Evolutionary conservation across 2,329 filamentous ascomycete species (phyloP).

Genomic region (Hymenoscyphus albidus): DNA sequence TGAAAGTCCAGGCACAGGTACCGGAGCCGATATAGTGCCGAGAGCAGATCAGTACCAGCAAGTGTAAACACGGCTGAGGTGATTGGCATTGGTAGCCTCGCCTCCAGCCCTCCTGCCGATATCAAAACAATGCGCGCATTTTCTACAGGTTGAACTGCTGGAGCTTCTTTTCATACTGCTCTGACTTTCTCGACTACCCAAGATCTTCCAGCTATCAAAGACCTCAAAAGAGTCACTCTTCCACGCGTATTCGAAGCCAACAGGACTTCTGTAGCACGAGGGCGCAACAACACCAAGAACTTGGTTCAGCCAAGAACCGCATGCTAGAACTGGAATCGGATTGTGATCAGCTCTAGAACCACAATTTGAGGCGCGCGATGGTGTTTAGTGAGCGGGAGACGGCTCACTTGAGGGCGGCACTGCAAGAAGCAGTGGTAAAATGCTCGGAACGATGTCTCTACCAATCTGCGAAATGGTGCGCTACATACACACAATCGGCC

Average conservation of each 20-base stretch:
- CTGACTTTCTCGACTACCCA: background rate
- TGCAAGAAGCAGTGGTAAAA: slow-evolving; percentile 82
- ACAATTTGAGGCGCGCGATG: slow-evolving; percentile 15
- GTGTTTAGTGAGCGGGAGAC: slow-evolving; percentile 51
- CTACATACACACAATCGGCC: background rate
- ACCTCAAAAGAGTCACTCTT: background rate
- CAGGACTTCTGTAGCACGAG: background rate
- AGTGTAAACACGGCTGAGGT: too few relatives aligned
- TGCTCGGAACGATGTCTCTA: slow-evolving; percentile 95
- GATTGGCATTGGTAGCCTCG: background rate
- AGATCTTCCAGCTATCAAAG: background rate
- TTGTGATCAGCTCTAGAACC: background rate
- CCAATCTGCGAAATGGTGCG: slow-evolving; percentile 91
- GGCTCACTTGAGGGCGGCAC: slow-evolving; percentile 53
- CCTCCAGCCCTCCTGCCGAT: background rate
- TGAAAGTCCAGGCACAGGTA: too few relatives aligned
- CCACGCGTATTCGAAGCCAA: background rate
- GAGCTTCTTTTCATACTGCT: background rate
- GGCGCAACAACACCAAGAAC: background rate
- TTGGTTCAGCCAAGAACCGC: background rate
- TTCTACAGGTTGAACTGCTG: background rate
- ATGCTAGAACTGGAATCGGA: background rate
- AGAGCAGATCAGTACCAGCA: too few relatives aligned
- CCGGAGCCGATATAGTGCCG: too few relatives aligned
- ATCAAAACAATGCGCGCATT: background rate